Evolutionary conservation across 129 eudicot species (phyloP), one percentile per base, ranked within the genome.

Genomic region (Rutidosis leptorrhynchoides): DNA sequence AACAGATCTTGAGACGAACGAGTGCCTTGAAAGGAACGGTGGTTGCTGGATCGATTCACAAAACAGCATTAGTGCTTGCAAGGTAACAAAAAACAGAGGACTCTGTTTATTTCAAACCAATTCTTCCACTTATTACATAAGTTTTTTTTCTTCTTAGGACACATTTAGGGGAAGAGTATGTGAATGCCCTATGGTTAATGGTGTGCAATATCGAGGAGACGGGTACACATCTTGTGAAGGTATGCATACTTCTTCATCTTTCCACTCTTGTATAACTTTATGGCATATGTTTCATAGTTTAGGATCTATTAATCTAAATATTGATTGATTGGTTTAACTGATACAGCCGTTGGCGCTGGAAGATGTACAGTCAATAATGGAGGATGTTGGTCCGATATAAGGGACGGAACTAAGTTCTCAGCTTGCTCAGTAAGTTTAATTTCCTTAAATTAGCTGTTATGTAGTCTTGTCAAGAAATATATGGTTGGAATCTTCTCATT

Each of bases 111-210:
- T 21, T 12, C 32, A 10, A 67, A 27, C 8, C 48, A 20, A 11
- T 30, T 45, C 20, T 63, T 48, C 61, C 33, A 62, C 56, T 30
- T 2, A n/a, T 24, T 30, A 19, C 2, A 21, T 42, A 58, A 54
- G 30, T 0, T 26, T 49, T 49, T 17, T 15, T 6, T 6, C 1
- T 24, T 20, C 53, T 69, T 58, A 93, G 99, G 99, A 94, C 78
- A 94, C 99, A 22, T 94, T 78, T 63, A 77, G 99, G 69, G 99
- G 99, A 49, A 86, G 95, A 79, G 87, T 84, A 59, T 94, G 99
- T 20, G 84, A 86, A 69, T 94, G 99, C 78, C 99, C 99, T 55
- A 54, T 71, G 43, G 80, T 78, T 6, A 84, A 81, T 40, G 96
- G 96, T 15, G 90, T 94, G 59, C 99, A 89, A 80, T 89, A 84